These are phyloP conservation scores for Penicillium coprophilum DNA, from an alignment of 495 filamentous ascomycete species.

Conservation along the genomic window DNA sequence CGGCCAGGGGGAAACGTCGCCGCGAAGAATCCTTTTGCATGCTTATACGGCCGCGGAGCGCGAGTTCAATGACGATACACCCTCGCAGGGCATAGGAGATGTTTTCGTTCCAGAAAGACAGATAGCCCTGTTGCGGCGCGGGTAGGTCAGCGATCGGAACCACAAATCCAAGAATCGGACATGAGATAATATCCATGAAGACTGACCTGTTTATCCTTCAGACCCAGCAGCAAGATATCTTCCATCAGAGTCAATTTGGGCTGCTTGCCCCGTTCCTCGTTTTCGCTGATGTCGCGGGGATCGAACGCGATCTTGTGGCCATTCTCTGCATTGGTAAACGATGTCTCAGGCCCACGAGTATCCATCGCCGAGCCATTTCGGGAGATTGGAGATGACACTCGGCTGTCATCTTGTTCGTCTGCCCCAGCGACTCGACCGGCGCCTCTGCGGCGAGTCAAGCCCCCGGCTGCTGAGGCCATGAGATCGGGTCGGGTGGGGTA, in stretches of 20 bases:
- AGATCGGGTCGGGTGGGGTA: conserved; percentile 27
- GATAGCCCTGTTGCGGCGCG: conserved; percentile 68
- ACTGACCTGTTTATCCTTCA: conserved; percentile 96
- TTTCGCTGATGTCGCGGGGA: conserved; percentile 95
- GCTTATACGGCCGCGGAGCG: conserved; percentile 92
- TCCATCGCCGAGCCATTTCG: conserved; percentile 61
- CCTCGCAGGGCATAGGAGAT: conserved; percentile 96
- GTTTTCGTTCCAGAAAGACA: conserved; percentile 99
- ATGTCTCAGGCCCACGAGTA: conserved; percentile 74
- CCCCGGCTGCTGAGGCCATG: conserved; percentile 66
- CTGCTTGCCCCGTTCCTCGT: conserved; percentile 92
- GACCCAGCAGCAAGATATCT: conserved; percentile 87
- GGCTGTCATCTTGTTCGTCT: conserved; percentile 61
- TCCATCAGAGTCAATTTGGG: conserved; percentile 98
- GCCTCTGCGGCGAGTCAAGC: conserved; percentile 75
- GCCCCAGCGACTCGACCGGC: conserved; percentile 58
- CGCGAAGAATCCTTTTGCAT: conserved; percentile 97
- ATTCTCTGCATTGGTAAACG: conserved; percentile 90
- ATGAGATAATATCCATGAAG: not conserved
- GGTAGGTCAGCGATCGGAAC: conserved; percentile 24
- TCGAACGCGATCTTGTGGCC: conserved; percentile 99
- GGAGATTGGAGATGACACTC: conserved; percentile 67
- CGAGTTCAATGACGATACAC: conserved; percentile 96
- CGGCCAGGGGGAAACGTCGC: conserved; percentile 86
- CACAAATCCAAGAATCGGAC: not conserved